A percentile compares a stretch with the other conserved stretches of the same genome.
These are phyloP conservation scores for Thermomyces lanuginosus DNA, from an alignment of 2,329 filamentous ascomycete genomes.

Conservation along the genomic window DNA sequence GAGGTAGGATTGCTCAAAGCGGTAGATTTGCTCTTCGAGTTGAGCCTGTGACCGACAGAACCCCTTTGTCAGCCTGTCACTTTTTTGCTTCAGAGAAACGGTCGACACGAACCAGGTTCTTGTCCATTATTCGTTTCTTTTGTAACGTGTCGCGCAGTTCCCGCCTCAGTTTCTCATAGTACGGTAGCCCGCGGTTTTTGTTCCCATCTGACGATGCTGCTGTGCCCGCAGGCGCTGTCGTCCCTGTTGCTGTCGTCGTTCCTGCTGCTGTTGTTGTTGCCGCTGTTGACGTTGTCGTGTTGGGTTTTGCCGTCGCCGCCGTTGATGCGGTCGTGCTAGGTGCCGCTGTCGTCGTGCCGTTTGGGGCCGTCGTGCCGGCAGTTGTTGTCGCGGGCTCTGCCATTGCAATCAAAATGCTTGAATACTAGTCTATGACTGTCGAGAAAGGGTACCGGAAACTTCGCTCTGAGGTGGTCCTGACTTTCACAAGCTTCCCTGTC, in stretches of 20 bases:
- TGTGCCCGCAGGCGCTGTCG: conserved; percentile 1
- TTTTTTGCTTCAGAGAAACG: background rate
- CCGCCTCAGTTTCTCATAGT: conserved; percentile 56
- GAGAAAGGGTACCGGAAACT: no score
- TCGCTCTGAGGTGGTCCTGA: no score
- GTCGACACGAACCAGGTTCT: conserved; percentile 33
- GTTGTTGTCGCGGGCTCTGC: conserved; percentile 27
- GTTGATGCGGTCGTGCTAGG: conserved; percentile 5
- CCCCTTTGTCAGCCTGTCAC: background rate
- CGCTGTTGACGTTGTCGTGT: no score
- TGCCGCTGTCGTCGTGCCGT: conserved; percentile 9
- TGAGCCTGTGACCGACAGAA: conserved; percentile 25
- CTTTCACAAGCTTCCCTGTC: no score
- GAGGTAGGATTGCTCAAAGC: conserved; percentile 73
- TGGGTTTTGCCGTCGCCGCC: conserved; percentile 4
- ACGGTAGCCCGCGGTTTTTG: conserved; percentile 37
- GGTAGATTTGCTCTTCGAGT: conserved; percentile 67
- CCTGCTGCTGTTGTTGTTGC: conserved; percentile 4
- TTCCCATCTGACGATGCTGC: conserved; percentile 9
- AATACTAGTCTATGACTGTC: background rate
- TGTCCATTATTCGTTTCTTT: conserved; percentile 48
- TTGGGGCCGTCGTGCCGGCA: conserved; percentile 11
- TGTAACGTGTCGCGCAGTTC: conserved; percentile 51
- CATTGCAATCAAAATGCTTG: conserved; percentile 1
- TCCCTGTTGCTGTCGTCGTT: conserved; percentile 5